Evolutionary conservation across 306 rosid genomes (phyloP), one percentile per base, ranked within the genome.

Genomic region (Rubus parviflorus): DNA sequence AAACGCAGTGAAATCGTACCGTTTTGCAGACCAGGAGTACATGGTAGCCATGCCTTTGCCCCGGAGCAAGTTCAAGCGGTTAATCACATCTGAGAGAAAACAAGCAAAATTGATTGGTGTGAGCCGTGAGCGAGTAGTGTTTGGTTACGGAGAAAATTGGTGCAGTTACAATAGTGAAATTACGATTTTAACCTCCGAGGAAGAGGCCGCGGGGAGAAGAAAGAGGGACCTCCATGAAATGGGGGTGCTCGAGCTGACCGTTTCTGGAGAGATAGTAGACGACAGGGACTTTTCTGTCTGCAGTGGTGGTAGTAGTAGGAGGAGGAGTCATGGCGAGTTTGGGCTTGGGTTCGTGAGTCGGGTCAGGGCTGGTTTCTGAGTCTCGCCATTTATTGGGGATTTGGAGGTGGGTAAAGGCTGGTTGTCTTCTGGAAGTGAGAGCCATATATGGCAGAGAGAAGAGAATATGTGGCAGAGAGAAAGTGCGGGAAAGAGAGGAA

Each of bases 221-320:
- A 76, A 92, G 97, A 74, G 93, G 83, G 70, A 95, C 97, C 75
- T 95, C 98, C 92, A 95, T 92, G 97, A 89, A 95, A 73, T 95
- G 98, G 4, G 98, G 98, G 75, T 95, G 98, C 48, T 95, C 96
- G 19, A 95, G 97, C 65, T 88, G 96, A 83, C 98, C 98, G 72
- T 89, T 95, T 9, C 93, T 79, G 79, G 96, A 85, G 54, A 95
- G 87, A 42, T 95, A 95, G 89, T 95, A 95, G 68, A 95, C 97
- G 61, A 95, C 97, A 20, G 98, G 86, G 66, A 89, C 92, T 72
- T 81, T 92, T 62, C 76, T 56, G 19, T 83, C 62, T 5, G 83
- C n/a, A 16, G 66, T 57, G 79, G 84, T 75, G 75, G 61, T 56
- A 51, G 87, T 3, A 14, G 8, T 61, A 7, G 64, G 64, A 14